Conservation (phyloP, 352 stramenopile species). For the Phytopythium vexans region DNA sequence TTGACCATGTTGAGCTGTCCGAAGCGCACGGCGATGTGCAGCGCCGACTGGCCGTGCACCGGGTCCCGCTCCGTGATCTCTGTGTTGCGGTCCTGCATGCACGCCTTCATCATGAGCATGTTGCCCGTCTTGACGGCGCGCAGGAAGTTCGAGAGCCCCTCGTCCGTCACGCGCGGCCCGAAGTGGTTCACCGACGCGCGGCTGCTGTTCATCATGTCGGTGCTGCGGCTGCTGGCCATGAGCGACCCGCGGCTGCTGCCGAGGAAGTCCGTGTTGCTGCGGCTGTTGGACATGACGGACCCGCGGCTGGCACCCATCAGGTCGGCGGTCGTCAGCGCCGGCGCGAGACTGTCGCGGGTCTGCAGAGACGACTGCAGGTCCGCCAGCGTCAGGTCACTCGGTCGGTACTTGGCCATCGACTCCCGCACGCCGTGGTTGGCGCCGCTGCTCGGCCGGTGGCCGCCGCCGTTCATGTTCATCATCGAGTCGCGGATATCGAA, state of each 20-base stretch:
- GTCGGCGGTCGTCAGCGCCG: constrained; percentile 9
- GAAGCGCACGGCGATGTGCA: constrained; percentile 79
- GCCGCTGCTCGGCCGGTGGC: neutral
- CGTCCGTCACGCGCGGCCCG: constrained; percentile 46
- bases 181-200: constrained; percentile 45
- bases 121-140: constrained; percentile 67
- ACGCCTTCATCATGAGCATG: constrained; percentile 45
- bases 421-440: constrained; percentile 38
- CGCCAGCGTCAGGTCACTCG: constrained; percentile 52
- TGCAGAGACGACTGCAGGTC: constrained; percentile 44
- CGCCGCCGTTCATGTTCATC: constrained; percentile 1
- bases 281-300: constrained; percentile 2
- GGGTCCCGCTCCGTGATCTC: constrained; percentile 65
- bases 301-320: neutral
- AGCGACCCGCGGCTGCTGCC: constrained; percentile 34
- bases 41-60: constrained; percentile 67
- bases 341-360: constrained; percentile 55
- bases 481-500: constrained; percentile 11
- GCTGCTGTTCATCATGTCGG: constrained; percentile 24
- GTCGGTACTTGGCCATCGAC: constrained; percentile 71
- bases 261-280: constrained; percentile 14
- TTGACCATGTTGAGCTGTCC: constrained; percentile 74
- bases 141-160: constrained; percentile 57
- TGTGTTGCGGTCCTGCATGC: constrained; percentile 54
- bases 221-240: constrained; percentile 21